Evolutionary conservation across 805 yeast species (phyloP).

Genomic region (Candida sakaeoensis): DNA sequence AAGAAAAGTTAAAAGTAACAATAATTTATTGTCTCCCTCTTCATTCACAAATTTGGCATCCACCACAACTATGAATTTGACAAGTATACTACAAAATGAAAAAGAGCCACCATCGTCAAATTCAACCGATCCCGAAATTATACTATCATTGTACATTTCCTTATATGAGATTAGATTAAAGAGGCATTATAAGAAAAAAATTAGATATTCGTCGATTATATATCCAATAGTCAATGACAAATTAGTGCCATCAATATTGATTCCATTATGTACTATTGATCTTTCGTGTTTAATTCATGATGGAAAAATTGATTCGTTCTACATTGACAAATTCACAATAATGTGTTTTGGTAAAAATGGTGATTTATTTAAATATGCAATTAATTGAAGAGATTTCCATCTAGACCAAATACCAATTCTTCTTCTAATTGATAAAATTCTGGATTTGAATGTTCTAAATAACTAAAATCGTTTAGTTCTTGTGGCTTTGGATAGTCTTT

Average conservation of each 20-base stretch:
- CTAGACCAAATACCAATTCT: constrained; percentile 44
- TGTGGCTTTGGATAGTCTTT: constrained; percentile 36
- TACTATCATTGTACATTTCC: constrained; percentile 30
- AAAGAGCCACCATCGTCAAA: not conserved
- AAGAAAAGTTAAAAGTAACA: not conserved
- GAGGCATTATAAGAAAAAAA: constrained; percentile 25
- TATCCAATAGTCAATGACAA: constrained; percentile 37
- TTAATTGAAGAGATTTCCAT: constrained; percentile 21
- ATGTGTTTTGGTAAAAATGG: constrained; percentile 41
- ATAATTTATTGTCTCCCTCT: constrained; percentile 1
- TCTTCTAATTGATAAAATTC: constrained; percentile 40
- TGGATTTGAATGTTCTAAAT: constrained; percentile 13
- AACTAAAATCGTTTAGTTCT: constrained; percentile 37
- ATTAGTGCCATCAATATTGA: constrained; percentile 35
- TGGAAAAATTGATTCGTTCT: constrained; percentile 33
- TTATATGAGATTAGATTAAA: constrained; percentile 32
- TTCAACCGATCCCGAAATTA: constrained; percentile 21
- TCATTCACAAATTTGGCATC: constrained; percentile 6
- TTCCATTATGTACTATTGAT: constrained; percentile 32
- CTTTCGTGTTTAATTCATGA: constrained; percentile 29
- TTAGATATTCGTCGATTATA: constrained; percentile 20
- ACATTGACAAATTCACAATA: constrained; percentile 24
- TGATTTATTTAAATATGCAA: constrained; percentile 33
- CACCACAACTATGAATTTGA: constrained; percentile 20
- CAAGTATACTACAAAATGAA: constrained; percentile 15